Base-by-base conservation (phyloP, 495 filamentous ascomycete genomes). In the Aspergillus nidulans region DNA sequence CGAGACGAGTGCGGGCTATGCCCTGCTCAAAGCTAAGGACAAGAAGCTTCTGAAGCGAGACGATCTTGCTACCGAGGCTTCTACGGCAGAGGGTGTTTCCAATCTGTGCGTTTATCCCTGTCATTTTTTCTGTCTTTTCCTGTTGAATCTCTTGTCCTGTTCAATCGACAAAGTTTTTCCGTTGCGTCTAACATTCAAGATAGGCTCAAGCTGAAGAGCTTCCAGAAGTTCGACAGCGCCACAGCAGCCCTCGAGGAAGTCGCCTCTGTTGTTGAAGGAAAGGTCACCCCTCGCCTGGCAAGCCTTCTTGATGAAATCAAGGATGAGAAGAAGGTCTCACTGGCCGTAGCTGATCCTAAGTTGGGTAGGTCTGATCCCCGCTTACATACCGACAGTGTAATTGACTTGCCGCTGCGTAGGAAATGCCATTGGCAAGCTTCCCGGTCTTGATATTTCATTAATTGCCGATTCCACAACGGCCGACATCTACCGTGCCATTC, bases 1-100 rank as follows among this genome's bases (percentile, higher is more conserved):
- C 53, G 94, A 98, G 75, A 98, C 94, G 64, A 88, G 86, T 72
- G 95, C 92, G 61, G 94, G 95, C 60, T 97, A 96, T 80, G 95
- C 91, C 68, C 83, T 98, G 64, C 89, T 97, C 77, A 97, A 99
- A 77, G 89, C 95, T 24, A 89, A 88, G 71, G 92, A 96, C 85
- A 96, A 96, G 82, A 97, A 96, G 81, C 81, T 97, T 39, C 80
- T 99, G 50, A 91, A 96, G 75, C 84, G 84, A 59, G 87, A 91
- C 70, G 83, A 90, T 64, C 66, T 95, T 57, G 74, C 79, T 24
- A 79, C 82, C 39, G 86, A 95, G 66, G 81, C 87, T 41, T 80
- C 83, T 26, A 89, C 87, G 38, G 85, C 90, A 24, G 91, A 97
- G 73, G 89, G 89, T 63, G 84, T 95, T 48, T 87, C 85, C 62